Percentiles rank a stretch among this genome's conserved stretches.
Conservation (phyloP, 768 basidiomycete genomes). For the Tulasnella sp. region DNA sequence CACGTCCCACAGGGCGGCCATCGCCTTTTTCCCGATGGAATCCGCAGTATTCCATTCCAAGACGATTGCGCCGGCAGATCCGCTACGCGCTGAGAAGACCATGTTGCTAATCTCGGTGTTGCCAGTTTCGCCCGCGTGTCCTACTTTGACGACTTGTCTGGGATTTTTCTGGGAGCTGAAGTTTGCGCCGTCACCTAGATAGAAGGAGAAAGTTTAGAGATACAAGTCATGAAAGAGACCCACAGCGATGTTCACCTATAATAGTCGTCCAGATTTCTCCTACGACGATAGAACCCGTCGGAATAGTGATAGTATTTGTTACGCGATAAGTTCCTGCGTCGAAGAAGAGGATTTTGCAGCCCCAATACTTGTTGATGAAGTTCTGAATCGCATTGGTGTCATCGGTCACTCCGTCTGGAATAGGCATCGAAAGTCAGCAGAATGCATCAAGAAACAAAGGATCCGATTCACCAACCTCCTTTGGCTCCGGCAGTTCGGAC, state of each 20-base stretch:
- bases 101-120: constrained; percentile 54
- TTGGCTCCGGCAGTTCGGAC: not conserved
- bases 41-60: constrained; percentile 48
- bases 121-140: constrained; percentile 44
- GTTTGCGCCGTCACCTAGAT: constrained; percentile 28
- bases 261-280: constrained; percentile 54
- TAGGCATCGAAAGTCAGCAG: too few species aligned
- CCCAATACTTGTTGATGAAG: constrained; percentile 52
- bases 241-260: constrained; percentile 31
- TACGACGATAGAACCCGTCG: constrained; percentile 45
- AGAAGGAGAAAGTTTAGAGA: too few species aligned
- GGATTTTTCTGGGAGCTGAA: constrained; percentile 40
- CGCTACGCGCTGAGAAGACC: constrained; percentile 44
- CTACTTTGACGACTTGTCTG: constrained; percentile 38
- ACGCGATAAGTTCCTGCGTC: constrained; percentile 50
- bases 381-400: constrained; percentile 58
- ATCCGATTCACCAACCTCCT: not conserved
- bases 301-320: constrained; percentile 43
- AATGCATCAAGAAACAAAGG: too few species aligned
- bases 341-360: constrained; percentile 72
- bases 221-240: too few species aligned
- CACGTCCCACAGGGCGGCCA: constrained; percentile 49
- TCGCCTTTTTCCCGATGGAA: constrained; percentile 38
- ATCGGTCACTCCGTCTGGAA: constrained; percentile 62
- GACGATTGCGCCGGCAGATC: constrained; percentile 46